phyloP scores from a whole-genome alignment of 257 asterid genomes.

The Solanum piurae region DNA sequence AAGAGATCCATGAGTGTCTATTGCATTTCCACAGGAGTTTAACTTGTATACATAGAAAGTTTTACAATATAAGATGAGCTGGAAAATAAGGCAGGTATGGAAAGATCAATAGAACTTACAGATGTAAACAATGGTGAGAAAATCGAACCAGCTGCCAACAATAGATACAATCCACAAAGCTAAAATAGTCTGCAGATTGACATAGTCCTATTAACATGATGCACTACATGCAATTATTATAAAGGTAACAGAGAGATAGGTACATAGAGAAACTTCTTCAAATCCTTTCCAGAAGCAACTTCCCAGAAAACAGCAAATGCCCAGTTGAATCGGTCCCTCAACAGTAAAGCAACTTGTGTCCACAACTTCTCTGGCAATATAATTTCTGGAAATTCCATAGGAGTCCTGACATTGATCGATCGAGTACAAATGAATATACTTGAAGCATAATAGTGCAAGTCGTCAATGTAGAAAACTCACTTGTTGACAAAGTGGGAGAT shows the following conservation, averaged over 20 bases:
- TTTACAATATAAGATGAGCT: neutral
- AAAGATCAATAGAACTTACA: slow-evolving; percentile 29
- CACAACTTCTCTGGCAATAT: slow-evolving; percentile 57
- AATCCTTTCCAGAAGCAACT: slow-evolving; percentile 67
- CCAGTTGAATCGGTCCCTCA: slow-evolving; percentile 50
- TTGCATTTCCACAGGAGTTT: neutral
- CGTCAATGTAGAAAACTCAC: slow-evolving; percentile 14
- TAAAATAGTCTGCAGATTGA: slow-evolving; percentile 38
- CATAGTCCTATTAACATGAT: neutral
- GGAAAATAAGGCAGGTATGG: neutral
- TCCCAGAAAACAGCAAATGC: slow-evolving; percentile 35
- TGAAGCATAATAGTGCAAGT: no score
- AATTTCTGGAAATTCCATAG: slow-evolving; percentile 45
- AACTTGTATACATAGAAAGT: neutral
- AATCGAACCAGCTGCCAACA: slow-evolving; percentile 85
- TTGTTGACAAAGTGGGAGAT: slow-evolving; percentile 67
- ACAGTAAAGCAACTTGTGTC: slow-evolving; percentile 32
- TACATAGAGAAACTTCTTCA: slow-evolving; percentile 59
- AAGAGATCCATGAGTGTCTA: neutral
- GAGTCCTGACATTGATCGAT: slow-evolving; percentile 30
- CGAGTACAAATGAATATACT: neutral
- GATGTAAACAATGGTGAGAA: slow-evolving; percentile 62
- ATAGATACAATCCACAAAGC: slow-evolving; percentile 47
- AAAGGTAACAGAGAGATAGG: neutral
- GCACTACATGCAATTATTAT: neutral